phyloP scores from a whole-genome alignment of 352 stramenopile genomes.

The Plasmopara muralis region DNA sequence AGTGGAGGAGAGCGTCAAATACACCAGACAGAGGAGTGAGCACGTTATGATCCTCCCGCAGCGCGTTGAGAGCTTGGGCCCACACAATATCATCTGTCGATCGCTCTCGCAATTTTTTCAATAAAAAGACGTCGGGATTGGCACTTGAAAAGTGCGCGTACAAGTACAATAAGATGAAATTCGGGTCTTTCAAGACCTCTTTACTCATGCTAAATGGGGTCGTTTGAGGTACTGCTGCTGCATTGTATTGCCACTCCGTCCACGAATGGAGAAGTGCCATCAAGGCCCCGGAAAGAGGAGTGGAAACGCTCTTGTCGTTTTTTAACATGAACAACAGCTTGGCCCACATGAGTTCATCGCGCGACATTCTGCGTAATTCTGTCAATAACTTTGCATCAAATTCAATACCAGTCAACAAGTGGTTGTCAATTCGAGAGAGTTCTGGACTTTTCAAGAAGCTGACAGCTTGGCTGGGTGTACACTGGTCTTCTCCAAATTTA shows the following conservation, averaged over 20 bases:
- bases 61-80: background rate
- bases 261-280: background rate
- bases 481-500: background rate
- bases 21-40: background rate
- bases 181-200: background rate
- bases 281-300: background rate
- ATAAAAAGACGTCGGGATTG: background rate
- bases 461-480: background rate
- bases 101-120: background rate
- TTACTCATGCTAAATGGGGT: background rate
- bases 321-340: background rate
- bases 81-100: background rate
- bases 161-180: background rate
- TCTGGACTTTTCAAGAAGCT: background rate
- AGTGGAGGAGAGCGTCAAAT: background rate
- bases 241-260: background rate
- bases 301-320: background rate
- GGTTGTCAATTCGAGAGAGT: background rate
- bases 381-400: background rate
- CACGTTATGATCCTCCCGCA: background rate
- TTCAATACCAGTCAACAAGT: background rate
- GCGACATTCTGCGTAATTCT: no score
- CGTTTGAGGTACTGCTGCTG: background rate
- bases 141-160: background rate
- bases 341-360: background rate